Conservation (phyloP, 2,329 filamentous ascomycete genomes). For the Bimuria novae-zelandiae region DNA sequence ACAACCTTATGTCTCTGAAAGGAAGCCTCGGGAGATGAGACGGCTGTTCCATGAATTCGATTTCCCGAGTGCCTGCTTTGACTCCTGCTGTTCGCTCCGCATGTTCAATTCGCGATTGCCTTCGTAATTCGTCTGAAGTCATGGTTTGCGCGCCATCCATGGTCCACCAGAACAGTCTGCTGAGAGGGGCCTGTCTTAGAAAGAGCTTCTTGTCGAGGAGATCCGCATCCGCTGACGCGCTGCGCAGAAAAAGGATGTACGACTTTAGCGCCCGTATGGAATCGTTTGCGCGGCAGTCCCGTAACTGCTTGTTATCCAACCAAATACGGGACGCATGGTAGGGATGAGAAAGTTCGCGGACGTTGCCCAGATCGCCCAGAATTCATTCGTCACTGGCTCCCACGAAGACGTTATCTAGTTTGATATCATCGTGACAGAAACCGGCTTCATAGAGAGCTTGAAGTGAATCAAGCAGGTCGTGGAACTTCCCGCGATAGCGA, state of each 20-base stretch:
- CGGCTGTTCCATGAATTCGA: background rate
- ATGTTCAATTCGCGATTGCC: background rate
- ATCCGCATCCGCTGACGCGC: conserved; percentile 11
- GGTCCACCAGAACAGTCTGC: conserved; percentile 34
- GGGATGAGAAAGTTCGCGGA: conserved; percentile 35
- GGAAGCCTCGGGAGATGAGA: background rate
- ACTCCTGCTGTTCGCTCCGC: background rate
- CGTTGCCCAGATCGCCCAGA: conserved; percentile 44
- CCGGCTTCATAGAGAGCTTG: conserved; percentile 32
- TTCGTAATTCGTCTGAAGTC: background rate
- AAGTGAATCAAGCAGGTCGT: conserved; percentile 29
- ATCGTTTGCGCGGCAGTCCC: conserved; percentile 38
- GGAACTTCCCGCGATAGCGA: conserved; percentile 34
- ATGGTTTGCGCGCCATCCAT: conserved; percentile 11
- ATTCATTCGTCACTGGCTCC: conserved; percentile 29
- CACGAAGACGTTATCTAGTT: conserved; percentile 42
- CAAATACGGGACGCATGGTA: conserved; percentile 32
- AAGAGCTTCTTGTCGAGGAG: conserved; percentile 32
- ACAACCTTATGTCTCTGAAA: background rate
- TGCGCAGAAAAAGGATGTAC: conserved; percentile 30
- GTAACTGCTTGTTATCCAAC: conserved; percentile 27
- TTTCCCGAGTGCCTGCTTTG: background rate
- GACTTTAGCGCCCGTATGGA: conserved; percentile 35
- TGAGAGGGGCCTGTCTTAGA: conserved; percentile 21
- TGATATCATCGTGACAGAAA: conserved; percentile 47